A percentile compares a stretch with the other conserved stretches of the same genome.
Evolutionary conservation across 2,329 filamentous ascomycete genomes (phyloP).

Genomic region (Harringtonia lauricola): DNA sequence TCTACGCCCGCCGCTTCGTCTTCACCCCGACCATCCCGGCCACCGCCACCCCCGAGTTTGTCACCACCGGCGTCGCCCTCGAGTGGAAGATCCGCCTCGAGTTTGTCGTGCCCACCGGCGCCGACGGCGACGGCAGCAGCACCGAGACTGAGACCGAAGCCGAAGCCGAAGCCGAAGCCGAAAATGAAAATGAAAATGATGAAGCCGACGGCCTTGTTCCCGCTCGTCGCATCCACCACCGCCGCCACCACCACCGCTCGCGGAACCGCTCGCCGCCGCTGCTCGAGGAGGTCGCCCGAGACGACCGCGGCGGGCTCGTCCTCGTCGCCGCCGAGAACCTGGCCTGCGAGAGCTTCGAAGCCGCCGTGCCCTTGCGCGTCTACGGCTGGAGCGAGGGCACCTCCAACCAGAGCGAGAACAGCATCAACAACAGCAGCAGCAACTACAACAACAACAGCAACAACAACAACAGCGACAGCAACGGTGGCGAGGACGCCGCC

Average conservation of each 20-base stretch:
- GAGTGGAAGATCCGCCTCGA: conserved; percentile 87
- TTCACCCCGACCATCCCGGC: conserved; percentile 79
- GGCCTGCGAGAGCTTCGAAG: conserved; percentile 82
- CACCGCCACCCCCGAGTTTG: conserved; percentile 77
- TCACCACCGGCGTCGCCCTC: conserved; percentile 77
- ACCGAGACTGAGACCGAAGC: neutral
- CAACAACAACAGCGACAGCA: neutral
- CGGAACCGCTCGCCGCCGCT: conserved; percentile 30
- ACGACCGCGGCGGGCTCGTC: conserved; percentile 64
- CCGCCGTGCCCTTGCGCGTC: conserved; percentile 72
- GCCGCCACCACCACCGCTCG: conserved; percentile 1
- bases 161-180: conserved; percentile 21
- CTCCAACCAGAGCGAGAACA: neutral
- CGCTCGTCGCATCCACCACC: neutral
- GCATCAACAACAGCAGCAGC: conserved; percentile 9
- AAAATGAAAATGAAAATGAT: conserved; percentile 14
- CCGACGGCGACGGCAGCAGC: conserved; percentile 19
- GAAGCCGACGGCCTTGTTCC: conserved; percentile 5
- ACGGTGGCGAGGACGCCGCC: no score
- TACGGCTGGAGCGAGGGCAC: conserved; percentile 49
- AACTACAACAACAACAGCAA: neutral
- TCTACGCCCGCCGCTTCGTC: conserved; percentile 68
- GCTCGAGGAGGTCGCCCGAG: conserved; percentile 68
- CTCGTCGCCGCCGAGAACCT: conserved; percentile 69
- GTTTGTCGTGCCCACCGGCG: conserved; percentile 62